Evolutionary conservation across 768 basidiomycete genomes (phyloP), one percentile per base, ranked within the genome.

Genomic region (Kwoniella shandongensis): DNA sequence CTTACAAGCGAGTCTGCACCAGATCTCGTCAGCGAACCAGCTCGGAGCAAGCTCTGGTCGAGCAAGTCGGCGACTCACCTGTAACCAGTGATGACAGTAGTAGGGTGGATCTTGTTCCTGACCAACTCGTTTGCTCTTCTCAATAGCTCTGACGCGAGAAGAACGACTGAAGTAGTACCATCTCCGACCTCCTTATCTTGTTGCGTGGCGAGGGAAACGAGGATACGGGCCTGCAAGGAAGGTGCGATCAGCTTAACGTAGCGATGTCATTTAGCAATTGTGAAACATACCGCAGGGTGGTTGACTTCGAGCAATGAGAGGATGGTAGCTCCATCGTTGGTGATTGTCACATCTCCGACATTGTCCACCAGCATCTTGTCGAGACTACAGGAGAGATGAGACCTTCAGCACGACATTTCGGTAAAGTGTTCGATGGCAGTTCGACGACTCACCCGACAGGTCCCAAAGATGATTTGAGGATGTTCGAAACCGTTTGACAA

Each of bases 161-260:
- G 89, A 45, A 99, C 96, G 40, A 99, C 96, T 22, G 92, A 97
- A 2, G 96, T 99, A 7, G 96, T 99, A 13, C 96, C 96, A 79
- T 99, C 96, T 35, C 96, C 96, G 10, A 99, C 96, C 79, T 99
- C 96, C 76, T 93, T 96, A 78, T 99, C 96, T 78, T 98, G 93
- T 72, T 98, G 97, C 79, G 98, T 93, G 1, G 96, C 92, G 42
- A 99, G 88, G 78, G 97, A 92, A 44, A 98, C 93, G 64, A 99
- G 91, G 62, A 99, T 92, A 63, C 90, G 87, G 20, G 75, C 76
- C 76, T 77, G 54, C 2, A 15, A 36, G 6, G 10, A 6, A 42
- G 3, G 25, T 15, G 35, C n/a, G 36, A 30, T 44, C 22, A 56
- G 23, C 39, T 38, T 15, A 50, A 4, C n/a, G 11, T 10, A 20